phyloP scores from a whole-genome alignment of 169 alveolate genomes.

The Plasmodium ovale region DNA sequence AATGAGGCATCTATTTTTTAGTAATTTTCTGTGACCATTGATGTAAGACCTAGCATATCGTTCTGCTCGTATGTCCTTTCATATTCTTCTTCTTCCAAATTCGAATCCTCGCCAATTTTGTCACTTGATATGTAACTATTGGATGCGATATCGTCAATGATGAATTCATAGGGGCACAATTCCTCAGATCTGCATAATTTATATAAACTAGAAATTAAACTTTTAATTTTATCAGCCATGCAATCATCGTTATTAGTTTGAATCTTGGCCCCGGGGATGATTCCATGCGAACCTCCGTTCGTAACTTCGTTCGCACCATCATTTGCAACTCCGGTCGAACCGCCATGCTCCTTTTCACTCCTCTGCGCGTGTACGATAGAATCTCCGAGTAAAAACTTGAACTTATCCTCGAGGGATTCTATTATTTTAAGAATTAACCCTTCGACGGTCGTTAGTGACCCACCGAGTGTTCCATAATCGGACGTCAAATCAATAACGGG shows the following conservation, averaged over 20 bases:
- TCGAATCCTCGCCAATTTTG: constrained; percentile 80
- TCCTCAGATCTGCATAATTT: constrained; percentile 70
- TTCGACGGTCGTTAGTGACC: constrained; percentile 93
- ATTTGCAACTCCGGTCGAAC: constrained; percentile 80
- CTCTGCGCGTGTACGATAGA: constrained; percentile 82
- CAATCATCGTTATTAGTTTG: constrained; percentile 52
- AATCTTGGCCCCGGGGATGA: too few species aligned
- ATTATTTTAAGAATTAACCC: constrained; percentile 92
- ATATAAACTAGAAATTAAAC: constrained; percentile 24
- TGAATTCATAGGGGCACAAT: constrained; percentile 85
- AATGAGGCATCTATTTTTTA: constrained; percentile 11
- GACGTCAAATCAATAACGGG: constrained; percentile 95
- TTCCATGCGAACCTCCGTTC: too few species aligned
- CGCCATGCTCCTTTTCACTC: constrained; percentile 78
- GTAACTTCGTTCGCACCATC: constrained; percentile 75
- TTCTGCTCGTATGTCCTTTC: constrained; percentile 94
- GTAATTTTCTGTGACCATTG: constrained; percentile 92
- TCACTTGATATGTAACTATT: constrained; percentile 92
- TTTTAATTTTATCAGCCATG: constrained; percentile 29
- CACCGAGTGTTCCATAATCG: constrained; percentile 89
- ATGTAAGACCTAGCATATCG: constrained; percentile 94
- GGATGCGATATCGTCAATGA: constrained; percentile 94
- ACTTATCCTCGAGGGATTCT: constrained; percentile 87
- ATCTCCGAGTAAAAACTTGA: constrained; percentile 96
- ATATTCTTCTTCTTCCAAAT: constrained; percentile 87